Conservation (phyloP, 2,329 filamentous ascomycete genomes). For the Aureobasidium sp. region DNA sequence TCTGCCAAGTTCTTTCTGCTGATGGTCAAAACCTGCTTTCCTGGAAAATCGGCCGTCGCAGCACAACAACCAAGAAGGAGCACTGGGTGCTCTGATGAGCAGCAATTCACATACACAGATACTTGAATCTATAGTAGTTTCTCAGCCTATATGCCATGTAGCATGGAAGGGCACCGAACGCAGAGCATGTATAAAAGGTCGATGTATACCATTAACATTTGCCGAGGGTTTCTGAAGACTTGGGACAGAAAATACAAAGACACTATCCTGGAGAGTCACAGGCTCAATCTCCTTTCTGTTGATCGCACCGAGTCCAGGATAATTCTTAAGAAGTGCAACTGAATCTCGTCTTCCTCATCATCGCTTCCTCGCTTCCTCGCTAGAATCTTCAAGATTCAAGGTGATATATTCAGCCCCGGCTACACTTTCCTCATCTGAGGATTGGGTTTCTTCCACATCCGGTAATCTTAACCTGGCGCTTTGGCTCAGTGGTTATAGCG, state of each 20-base stretch:
- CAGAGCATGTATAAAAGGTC: no score
- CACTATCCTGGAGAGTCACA: no score
- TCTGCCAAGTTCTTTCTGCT: not conserved
- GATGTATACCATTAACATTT: no score
- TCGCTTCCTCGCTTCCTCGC: not conserved
- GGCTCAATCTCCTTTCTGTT: no score
- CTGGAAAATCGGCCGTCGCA: not conserved
- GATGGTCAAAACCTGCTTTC: not conserved
- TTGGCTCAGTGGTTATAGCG: constrained; percentile 14
- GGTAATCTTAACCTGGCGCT: not conserved
- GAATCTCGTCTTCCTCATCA: not conserved
- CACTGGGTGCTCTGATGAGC: not conserved
- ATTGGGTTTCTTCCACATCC: not conserved
- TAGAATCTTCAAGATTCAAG: not conserved
- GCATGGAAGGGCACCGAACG: no score
- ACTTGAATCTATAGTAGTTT: not conserved
- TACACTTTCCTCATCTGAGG: not conserved
- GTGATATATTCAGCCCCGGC: not conserved
- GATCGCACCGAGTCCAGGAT: no score
- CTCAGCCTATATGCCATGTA: not conserved
- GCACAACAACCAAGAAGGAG: not conserved
- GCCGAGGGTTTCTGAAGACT: no score
- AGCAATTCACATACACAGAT: not conserved
- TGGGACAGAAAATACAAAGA: no score
- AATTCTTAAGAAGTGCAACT: no score